phyloP scores from a whole-genome alignment of 1,284 basidiomycete genomes.

The Mycosarcoma maydis region DNA sequence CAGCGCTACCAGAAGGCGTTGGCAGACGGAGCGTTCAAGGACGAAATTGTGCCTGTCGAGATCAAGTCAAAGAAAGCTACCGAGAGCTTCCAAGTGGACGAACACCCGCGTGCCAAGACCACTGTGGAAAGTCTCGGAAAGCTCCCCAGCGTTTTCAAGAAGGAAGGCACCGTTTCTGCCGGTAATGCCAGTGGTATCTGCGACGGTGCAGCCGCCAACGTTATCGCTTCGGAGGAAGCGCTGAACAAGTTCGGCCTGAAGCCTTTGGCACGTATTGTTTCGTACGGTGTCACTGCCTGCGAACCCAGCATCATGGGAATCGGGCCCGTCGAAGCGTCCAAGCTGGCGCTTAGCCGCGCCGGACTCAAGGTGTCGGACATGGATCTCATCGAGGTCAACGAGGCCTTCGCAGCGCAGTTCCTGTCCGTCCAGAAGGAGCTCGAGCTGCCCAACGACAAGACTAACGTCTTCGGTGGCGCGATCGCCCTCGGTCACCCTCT shows the following conservation, averaged over 20 bases:
- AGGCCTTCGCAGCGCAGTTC: conserved; percentile 94
- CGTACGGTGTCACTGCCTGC: conserved; percentile 71
- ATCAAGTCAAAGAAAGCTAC: conserved; percentile 65
- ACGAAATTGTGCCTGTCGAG: conserved; percentile 67
- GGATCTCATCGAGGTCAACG: conserved; percentile 72
- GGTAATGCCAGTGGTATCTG: conserved; percentile 96
- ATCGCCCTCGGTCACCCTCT: conserved; percentile 72
- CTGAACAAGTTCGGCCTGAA: conserved; percentile 83
- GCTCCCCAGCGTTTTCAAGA: conserved; percentile 86
- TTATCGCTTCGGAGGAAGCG: conserved; percentile 90
- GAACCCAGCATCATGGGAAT: conserved; percentile 73
- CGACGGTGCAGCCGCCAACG: conserved; percentile 95
- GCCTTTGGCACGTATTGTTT: conserved; percentile 88
- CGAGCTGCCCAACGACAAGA: conserved; percentile 73
- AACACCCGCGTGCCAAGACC: conserved; percentile 77
- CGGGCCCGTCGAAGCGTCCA: conserved; percentile 70
- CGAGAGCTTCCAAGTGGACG: conserved; percentile 67
- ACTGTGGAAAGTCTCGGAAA: conserved; percentile 90
- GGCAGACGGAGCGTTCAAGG: conserved; percentile 68
- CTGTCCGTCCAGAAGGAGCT: conserved; percentile 89
- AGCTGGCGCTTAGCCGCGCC: conserved; percentile 67
- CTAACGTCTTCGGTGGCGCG: conserved; percentile 71
- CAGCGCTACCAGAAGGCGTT: conserved; percentile 68
- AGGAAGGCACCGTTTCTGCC: conserved; percentile 88
- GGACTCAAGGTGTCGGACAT: conserved; percentile 69